phyloP scores from a whole-genome alignment of 192 early-diverging fungal genomes.

The Allomyces macrogynus region DNA sequence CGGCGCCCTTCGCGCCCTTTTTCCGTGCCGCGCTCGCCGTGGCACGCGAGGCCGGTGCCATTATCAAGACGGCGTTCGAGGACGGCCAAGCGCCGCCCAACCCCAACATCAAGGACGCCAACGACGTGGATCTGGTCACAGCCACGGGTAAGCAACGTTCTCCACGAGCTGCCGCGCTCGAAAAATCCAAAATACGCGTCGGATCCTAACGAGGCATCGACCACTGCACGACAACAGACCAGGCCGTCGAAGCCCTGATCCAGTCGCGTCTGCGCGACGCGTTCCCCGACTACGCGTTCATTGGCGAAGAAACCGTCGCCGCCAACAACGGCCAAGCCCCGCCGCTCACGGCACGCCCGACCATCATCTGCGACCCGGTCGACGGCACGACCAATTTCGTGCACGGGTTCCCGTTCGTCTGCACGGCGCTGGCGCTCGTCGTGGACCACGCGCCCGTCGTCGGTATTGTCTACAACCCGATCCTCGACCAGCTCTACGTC shows the following conservation, averaged over 20 bases:
- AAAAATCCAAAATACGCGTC: no score
- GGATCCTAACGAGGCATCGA: no score
- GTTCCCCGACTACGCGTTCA: slow-evolving; percentile 56
- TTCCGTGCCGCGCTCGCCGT: slow-evolving; percentile 4
- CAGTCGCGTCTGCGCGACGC: slow-evolving; percentile 28
- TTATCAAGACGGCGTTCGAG: slow-evolving; percentile 34
- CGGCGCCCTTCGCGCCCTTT: no score
- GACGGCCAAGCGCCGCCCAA: slow-evolving; percentile 14
- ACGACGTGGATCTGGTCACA: slow-evolving; percentile 63
- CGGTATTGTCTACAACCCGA: slow-evolving; percentile 79
- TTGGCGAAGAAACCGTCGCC: slow-evolving; percentile 72
- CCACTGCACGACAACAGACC: no score
- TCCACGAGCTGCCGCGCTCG: no score
- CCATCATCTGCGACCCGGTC: slow-evolving; percentile 83
- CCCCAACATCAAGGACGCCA: slow-evolving; percentile 30
- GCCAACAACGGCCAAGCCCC: slow-evolving; percentile 8
- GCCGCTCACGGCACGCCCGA: slow-evolving; percentile 18
- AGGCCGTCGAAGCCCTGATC: slow-evolving; percentile 50
- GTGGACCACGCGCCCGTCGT: slow-evolving; percentile 52
- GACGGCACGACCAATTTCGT: slow-evolving; percentile 56
- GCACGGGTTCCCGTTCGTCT: slow-evolving; percentile 62
- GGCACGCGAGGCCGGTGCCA: slow-evolving; percentile 31
- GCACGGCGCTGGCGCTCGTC: slow-evolving; percentile 67
- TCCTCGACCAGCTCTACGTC: slow-evolving; percentile 57
- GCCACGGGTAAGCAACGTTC: slow-evolving; percentile 39